Evolutionary conservation across 1,139 yeast species (phyloP), one percentile per base, ranked within the genome.

Genomic region (Pneumocystis jirovecii): DNA sequence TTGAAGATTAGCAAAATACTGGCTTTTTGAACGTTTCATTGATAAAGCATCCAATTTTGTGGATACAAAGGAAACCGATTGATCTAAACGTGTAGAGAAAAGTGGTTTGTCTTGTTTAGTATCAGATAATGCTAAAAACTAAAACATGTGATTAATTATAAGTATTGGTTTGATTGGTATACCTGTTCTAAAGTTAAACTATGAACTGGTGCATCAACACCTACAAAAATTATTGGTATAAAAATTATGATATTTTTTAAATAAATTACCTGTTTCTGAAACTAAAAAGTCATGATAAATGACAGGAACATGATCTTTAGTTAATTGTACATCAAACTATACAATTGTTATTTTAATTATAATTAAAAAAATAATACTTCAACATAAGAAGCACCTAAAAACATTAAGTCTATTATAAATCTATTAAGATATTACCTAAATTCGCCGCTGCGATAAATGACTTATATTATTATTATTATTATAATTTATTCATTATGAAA

Each of bases 391-490:
- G 95, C 97, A 56, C 98, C 98, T 70, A 50, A 12, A 50, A 50
- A 12, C 10, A 50, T 50, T 50, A 25, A 17, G 3, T 50, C 10
- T 25, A 8, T 12, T 50, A 50, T 10, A 50, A 19, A 12, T 21
- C 12, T 50, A 50, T 15, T 25, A 50, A 50, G 21, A 19, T 25
- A 7, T 50, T 50, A 50, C 57, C 57, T 15, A 93, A 78, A 3
- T 96, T 90, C 0, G 97, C 96, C 0, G 98, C 98, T 12, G 96
- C 96, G 73, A 93, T 88, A 71, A 93, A 93, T 0, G 96, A 88
- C 61, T 60, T 15, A 50, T 10, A 25, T 17, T 2, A 40, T 50
- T 50, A 50, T 25, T 50, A 21, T 21, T 45, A 25, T 50, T 12
- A 45, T 21, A 8, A 45, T 50, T 25, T 25, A 15, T 21, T 10